A percentile compares a stretch with the other conserved stretches of the same genome.
Evolutionary conservation across 306 rosid genomes (phyloP).

Genomic region (Pueraria montana): DNA sequence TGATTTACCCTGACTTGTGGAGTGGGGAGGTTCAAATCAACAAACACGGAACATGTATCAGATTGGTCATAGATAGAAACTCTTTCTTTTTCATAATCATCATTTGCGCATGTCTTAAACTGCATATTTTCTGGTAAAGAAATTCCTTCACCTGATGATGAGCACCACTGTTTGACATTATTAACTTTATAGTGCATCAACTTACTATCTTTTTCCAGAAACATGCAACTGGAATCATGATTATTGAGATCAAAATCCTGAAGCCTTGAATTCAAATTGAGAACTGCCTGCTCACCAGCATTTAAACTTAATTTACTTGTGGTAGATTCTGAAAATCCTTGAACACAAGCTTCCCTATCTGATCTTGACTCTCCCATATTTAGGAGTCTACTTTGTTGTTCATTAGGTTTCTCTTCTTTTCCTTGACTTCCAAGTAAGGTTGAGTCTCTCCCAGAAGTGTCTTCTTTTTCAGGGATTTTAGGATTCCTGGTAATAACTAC

Average conservation of each 20-base stretch:
- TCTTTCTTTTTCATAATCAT: slow-evolving; percentile 35
- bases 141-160: slow-evolving; percentile 37
- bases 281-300: background rate
- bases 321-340: slow-evolving; percentile 20
- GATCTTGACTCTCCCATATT: slow-evolving; percentile 32
- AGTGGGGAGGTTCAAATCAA: slow-evolving; percentile 43
- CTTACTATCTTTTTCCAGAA: slow-evolving; percentile 37
- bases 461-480: slow-evolving; percentile 40
- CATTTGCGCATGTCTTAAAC: slow-evolving; percentile 1
- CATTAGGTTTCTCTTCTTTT: slow-evolving; percentile 45
- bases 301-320: slow-evolving; percentile 11
- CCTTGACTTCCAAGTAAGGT: slow-evolving; percentile 39
- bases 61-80: slow-evolving; percentile 28
- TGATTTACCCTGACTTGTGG: slow-evolving; percentile 20
- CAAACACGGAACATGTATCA: background rate
- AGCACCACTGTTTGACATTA: slow-evolving; percentile 28
- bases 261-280: slow-evolving; percentile 10
- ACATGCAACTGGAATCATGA: slow-evolving; percentile 20
- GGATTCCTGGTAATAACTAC: slow-evolving; percentile 31
- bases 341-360: slow-evolving; percentile 30
- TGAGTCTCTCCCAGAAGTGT: slow-evolving; percentile 31
- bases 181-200: background rate
- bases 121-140: slow-evolving; percentile 33
- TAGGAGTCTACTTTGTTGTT: slow-evolving; percentile 26
- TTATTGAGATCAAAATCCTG: slow-evolving; percentile 34